Evolutionary conservation across 2,329 filamentous ascomycete genomes (phyloP).

Genomic region (Diaporthe destruens): DNA sequence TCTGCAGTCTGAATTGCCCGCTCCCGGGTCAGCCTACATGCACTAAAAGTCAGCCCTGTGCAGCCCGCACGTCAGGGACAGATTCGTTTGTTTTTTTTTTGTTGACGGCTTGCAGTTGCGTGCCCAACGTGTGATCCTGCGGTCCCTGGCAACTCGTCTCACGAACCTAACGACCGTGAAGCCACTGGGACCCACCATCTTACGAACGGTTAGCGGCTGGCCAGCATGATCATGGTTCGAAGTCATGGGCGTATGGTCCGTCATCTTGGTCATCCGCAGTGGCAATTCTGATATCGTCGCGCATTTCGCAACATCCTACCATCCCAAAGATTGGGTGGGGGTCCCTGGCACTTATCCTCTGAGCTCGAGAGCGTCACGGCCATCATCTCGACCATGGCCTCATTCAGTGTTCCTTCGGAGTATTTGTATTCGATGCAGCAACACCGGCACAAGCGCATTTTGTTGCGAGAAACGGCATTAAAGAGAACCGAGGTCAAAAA

Average conservation of each 20-base stretch:
- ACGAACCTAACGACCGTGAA: constrained; percentile 2
- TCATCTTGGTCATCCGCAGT: background rate
- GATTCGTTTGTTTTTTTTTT: background rate
- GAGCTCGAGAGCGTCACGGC: too few species aligned
- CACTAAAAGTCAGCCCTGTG: constrained; percentile 2
- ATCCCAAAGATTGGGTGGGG: background rate
- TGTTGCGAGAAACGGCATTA: background rate
- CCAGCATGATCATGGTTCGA: background rate
- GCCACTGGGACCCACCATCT: background rate
- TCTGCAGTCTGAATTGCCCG: background rate
- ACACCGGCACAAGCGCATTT: background rate
- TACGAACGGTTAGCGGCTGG: background rate
- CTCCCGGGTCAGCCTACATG: constrained; percentile 19
- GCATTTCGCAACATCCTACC: background rate
- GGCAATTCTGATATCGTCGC: background rate
- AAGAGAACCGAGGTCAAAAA: too few species aligned
- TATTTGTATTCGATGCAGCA: background rate
- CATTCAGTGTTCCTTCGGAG: background rate
- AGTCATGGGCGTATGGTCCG: too few species aligned
- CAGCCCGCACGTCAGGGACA: background rate
- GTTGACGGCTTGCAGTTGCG: background rate
- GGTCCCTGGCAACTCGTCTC: constrained; percentile 5
- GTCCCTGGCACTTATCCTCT: background rate
- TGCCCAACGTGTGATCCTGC: background rate
- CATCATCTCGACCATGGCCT: background rate